Conservation (phyloP, 768 basidiomycete species). For the Solioccasus polychromus region DNA sequence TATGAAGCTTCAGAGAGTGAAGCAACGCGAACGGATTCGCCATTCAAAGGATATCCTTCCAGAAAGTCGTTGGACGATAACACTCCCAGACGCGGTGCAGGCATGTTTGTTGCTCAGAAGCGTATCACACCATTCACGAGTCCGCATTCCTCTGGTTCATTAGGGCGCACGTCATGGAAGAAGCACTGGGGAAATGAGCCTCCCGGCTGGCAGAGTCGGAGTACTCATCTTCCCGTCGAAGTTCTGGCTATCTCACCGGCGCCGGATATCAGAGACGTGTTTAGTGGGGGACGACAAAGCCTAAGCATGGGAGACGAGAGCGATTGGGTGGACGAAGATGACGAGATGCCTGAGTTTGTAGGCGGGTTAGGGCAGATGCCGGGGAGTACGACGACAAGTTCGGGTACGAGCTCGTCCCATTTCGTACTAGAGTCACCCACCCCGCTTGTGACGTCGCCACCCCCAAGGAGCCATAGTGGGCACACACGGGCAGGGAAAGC, state of each 20-base stretch:
- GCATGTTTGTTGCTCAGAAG: constrained; percentile 82
- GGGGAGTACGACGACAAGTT: constrained; percentile 25
- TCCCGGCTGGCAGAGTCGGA: constrained; percentile 75
- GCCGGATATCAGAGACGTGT: constrained; percentile 68
- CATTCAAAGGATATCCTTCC: constrained; percentile 49
- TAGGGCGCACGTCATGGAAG: constrained; percentile 81
- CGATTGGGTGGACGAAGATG: constrained; percentile 89
- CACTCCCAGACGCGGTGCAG: constrained; percentile 38
- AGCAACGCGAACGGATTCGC: constrained; percentile 60
- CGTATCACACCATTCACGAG: constrained; percentile 69
- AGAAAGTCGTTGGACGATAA: constrained; percentile 49
- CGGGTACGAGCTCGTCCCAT: constrained; percentile 25
- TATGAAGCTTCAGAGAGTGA: constrained; percentile 75
- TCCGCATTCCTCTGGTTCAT: constrained; percentile 44
- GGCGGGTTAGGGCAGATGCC: constrained; percentile 72
- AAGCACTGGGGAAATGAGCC: constrained; percentile 87
- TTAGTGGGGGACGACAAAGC: constrained; percentile 59
- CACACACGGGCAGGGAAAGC: constrained; percentile 36
- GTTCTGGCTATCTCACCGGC: constrained; percentile 67
- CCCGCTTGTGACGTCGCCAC: constrained; percentile 44
- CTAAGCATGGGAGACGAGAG: constrained; percentile 69
- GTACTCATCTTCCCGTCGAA: constrained; percentile 68
- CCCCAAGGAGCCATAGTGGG: constrained; percentile 46
- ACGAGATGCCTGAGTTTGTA: constrained; percentile 66
- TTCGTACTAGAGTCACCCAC: constrained; percentile 36